Percentiles rank a stretch among this genome's conserved stretches.
Conservation (phyloP, 345 rosid genomes). For the Brassica juncea region DNA sequence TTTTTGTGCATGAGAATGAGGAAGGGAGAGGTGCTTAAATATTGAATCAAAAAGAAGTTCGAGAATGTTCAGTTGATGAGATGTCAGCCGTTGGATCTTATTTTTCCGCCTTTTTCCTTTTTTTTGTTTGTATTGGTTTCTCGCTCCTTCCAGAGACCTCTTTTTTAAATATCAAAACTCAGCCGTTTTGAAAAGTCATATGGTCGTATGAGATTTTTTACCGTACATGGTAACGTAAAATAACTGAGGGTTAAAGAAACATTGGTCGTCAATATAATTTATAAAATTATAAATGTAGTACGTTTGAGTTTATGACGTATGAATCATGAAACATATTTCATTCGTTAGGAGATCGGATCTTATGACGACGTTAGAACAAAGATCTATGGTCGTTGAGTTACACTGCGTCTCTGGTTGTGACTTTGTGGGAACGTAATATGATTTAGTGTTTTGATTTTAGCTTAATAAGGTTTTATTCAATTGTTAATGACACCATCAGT, state of each 20-base stretch:
- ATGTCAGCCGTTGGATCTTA: conserved; percentile 35
- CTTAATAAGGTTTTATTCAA: neutral
- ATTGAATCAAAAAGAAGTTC: conserved; percentile 18
- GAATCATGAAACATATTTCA: neutral
- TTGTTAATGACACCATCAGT: neutral
- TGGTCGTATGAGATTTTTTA: neutral
- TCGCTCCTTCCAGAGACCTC: conserved; percentile 35
- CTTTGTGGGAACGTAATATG: neutral
- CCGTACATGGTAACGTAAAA: neutral
- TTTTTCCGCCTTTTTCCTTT: neutral
- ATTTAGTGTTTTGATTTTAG: neutral
- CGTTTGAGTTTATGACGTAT: neutral
- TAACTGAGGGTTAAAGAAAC: too few species aligned
- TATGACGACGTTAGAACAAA: neutral
- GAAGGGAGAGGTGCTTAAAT: conserved; percentile 8
- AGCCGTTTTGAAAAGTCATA: neutral
- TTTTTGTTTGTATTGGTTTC: neutral
- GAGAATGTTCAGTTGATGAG: conserved; percentile 26
- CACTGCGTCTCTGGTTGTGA: neutral
- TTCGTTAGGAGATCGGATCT: neutral
- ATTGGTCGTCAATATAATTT: too few species aligned
- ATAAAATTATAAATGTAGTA: neutral
- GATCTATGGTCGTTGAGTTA: neutral
- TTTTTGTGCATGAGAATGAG: neutral
- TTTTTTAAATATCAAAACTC: conserved; percentile 6